Base-by-base conservation (phyloP, 2,329 filamentous ascomycete species). In the Nemania serpens region DNA sequence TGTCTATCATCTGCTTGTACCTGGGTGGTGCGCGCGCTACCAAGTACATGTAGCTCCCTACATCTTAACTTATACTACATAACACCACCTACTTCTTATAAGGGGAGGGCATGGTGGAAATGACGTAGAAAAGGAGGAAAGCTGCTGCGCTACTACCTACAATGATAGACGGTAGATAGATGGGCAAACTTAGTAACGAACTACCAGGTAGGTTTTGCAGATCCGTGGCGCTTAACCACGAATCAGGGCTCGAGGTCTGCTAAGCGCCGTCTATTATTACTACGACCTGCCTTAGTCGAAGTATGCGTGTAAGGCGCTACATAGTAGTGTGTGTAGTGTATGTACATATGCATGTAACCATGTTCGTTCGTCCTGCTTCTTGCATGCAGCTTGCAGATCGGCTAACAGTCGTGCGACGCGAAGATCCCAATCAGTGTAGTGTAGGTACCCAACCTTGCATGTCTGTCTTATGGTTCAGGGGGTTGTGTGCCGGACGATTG, bases 191-290 rank as follows among this genome's bases (percentile, higher is more conserved):
- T 39, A 39, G 11, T 39, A 39, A n/a, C 11, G 11, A 39, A n/a
- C 36, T 39, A n/a, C 11, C 11, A 5, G 36, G 15, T 39, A 5
- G 36, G 36, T 3, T 34, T 29, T 25, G 34, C 50, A 50, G n/a
- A 42, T 39, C 41, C 39, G 34, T 41, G 62, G 62, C 62, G 62
- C 62, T 62, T 65, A 62, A 45, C 36, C 39, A 36, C 62, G 56
- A 65, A 62, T 65, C 53, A 62, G 62, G 45, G 39, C 22, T 18
- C 15, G 20, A 25, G 18, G 13, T 12, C 5, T 57, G 49, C 37
- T 65, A 65, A 60, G 62, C 62, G 62, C 62, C 57, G 55, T 52
- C 50, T 55, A 58, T 58, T 51, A 52, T 56, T 57, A 57, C 17
- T 29, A 29, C 25, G 3, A 29, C 7, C 36, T 39, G 25, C 25